These are phyloP conservation scores for Leucosporidium scottii DNA, from an alignment of 768 basidiomycete genomes.

Conservation along the genomic window DNA sequence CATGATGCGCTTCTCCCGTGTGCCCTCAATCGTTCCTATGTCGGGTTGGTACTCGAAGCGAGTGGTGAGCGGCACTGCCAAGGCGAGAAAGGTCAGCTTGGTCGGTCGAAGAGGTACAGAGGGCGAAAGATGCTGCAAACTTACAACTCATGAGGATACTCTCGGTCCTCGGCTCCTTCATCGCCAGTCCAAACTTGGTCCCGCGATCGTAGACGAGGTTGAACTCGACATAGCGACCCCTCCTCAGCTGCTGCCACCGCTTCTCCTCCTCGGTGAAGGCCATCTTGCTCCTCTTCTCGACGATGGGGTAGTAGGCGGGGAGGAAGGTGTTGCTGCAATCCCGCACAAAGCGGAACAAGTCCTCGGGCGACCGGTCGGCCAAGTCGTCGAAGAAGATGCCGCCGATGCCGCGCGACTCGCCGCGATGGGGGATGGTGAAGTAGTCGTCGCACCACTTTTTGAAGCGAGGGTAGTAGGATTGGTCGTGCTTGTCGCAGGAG, in stretches of 20 bases:
- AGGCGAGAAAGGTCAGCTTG: not conserved
- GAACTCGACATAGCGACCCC: constrained; percentile 93
- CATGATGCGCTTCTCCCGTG: constrained; percentile 61
- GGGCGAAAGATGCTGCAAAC: not conserved
- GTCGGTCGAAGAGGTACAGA: not conserved
- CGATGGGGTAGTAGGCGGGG: constrained; percentile 83
- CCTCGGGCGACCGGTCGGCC: constrained; percentile 51
- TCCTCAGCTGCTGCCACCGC: constrained; percentile 85
- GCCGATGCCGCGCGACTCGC: constrained; percentile 79
- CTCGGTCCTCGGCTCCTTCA: constrained; percentile 75
- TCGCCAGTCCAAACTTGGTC: constrained; percentile 63
- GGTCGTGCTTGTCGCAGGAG: constrained; percentile 67
- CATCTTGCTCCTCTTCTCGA: constrained; percentile 50
- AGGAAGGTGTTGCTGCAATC: constrained; percentile 71
- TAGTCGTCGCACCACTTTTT: constrained; percentile 98
- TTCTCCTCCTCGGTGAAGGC: constrained; percentile 53
- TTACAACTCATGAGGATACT: constrained; percentile 72
- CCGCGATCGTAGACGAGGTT: constrained; percentile 80
- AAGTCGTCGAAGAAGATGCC: constrained; percentile 97
- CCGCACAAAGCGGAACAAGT: constrained; percentile 69
- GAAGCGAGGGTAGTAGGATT: constrained; percentile 63
- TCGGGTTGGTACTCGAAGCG: constrained; percentile 86
- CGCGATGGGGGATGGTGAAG: constrained; percentile 82
- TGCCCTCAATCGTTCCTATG: constrained; percentile 56
- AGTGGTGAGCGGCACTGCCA: constrained; percentile 63